Evolutionary conservation across 2,329 filamentous ascomycete species (phyloP).

Genomic region (Macrophomina pseudophaseolina): DNA sequence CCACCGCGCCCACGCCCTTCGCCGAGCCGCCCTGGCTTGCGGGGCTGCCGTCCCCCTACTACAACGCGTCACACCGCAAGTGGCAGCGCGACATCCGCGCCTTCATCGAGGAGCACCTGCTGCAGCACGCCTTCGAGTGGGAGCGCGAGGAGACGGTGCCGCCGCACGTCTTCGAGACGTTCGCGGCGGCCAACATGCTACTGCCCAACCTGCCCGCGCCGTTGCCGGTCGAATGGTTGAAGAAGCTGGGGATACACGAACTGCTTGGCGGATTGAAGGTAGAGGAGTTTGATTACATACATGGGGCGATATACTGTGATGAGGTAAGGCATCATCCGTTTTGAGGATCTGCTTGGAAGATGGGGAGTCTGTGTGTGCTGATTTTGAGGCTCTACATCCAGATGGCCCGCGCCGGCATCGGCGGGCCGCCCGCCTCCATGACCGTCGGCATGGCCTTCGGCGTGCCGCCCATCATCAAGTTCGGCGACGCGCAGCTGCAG

Average conservation of each 20-base stretch:
- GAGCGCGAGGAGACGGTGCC: conserved; percentile 69
- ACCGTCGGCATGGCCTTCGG: conserved; percentile 76
- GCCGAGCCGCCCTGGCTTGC: conserved; percentile 74
- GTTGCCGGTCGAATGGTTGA: conserved; percentile 70
- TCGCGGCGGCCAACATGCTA: conserved; percentile 70
- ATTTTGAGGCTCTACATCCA: conserved; percentile 33
- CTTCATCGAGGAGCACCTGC: conserved; percentile 68
- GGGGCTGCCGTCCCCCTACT: conserved; percentile 74
- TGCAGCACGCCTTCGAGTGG: conserved; percentile 70
- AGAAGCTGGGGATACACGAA: conserved; percentile 67
- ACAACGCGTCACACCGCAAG: conserved; percentile 66
- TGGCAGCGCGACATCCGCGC: conserved; percentile 72
- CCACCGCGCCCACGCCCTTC: conserved; percentile 60
- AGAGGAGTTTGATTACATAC: conserved; percentile 75
- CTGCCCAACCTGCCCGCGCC: conserved; percentile 73
- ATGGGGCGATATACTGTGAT: conserved; percentile 72
- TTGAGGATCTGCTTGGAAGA: conserved; percentile 8
- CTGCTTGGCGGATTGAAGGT: conserved; percentile 70
- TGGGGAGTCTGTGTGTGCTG: too few relatives aligned
- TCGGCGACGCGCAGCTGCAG: conserved; percentile 66
- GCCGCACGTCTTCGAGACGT: conserved; percentile 66
- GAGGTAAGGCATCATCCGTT: conserved; percentile 52
- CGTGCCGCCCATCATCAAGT: conserved; percentile 73
- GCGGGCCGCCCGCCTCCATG: conserved; percentile 67
- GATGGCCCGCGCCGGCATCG: conserved; percentile 69